Percentiles rank a stretch among this genome's conserved stretches.
Conservation (phyloP, 331 rosid genomes). For the Stylosanthes scabra region DNA sequence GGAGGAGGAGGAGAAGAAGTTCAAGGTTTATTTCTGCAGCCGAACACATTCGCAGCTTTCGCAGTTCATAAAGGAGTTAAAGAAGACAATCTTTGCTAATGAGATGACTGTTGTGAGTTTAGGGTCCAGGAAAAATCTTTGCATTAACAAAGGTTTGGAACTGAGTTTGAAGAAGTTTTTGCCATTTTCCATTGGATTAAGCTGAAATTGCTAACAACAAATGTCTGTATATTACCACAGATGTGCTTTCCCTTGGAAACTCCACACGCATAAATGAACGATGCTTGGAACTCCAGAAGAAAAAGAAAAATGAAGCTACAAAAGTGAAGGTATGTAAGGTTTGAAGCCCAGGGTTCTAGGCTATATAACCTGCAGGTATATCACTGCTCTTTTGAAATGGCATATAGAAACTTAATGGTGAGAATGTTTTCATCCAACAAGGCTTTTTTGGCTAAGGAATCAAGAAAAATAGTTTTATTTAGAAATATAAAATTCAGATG, state of each 20-base stretch:
- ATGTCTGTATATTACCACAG: conserved; percentile 48
- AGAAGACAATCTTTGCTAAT: conserved; percentile 68
- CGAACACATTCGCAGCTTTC: conserved; percentile 98
- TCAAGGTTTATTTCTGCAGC: conserved; percentile 85
- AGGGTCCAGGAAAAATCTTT: conserved; percentile 88
- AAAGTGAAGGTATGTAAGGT: conserved; percentile 68
- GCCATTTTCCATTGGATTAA: conserved; percentile 9
- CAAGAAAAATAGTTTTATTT: neutral
- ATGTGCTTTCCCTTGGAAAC: conserved; percentile 70
- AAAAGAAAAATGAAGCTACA: conserved; percentile 66
- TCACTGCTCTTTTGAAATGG: conserved; percentile 12
- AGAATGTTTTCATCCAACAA: neutral
- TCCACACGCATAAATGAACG: conserved; percentile 75
- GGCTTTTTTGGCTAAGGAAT: conserved; percentile 12
- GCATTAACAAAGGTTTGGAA: conserved; percentile 81
- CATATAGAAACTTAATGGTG: neutral
- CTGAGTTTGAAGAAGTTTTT: neutral
- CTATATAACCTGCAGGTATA: neutral
- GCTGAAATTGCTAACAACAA: conserved; percentile 23
- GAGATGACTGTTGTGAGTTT: conserved; percentile 74
- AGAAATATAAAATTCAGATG: conserved; percentile 24
- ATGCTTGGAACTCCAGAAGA: conserved; percentile 89
- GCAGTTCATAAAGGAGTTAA: conserved; percentile 83
- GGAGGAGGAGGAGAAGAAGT: conserved; percentile 56
- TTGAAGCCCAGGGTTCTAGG: conserved; percentile 1